A percentile compares a stretch with the other conserved stretches of the same genome.
phyloP scores from a whole-genome alignment of 1,284 basidiomycete genomes.

The Apiotrichum sp. region DNA sequence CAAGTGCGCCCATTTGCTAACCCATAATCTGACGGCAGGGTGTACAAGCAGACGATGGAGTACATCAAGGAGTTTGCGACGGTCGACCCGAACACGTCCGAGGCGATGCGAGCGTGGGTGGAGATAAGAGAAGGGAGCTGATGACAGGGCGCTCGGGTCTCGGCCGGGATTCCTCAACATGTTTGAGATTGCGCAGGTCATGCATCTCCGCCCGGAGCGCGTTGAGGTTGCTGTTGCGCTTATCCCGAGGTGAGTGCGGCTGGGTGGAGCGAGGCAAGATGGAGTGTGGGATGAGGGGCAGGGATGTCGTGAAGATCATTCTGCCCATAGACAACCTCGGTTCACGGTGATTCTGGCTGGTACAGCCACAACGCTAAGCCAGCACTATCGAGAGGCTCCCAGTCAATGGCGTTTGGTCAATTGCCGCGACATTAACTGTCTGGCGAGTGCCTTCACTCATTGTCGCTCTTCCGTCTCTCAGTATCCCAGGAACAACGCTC shows the following conservation, averaged over 20 bases:
- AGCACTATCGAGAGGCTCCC: too few relatives aligned
- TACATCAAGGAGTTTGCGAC: constrained; percentile 40
- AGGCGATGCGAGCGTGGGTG: constrained; percentile 39
- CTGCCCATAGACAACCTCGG: too few relatives aligned
- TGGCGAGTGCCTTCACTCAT: too few relatives aligned
- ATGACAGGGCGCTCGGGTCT: constrained; percentile 24
- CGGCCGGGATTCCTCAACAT: constrained; percentile 38
- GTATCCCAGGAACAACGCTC: not conserved
- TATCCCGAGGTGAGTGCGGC: constrained; percentile 36
- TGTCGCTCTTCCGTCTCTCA: too few relatives aligned
- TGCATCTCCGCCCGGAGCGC: constrained; percentile 37
- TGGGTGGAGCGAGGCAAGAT: too few relatives aligned
- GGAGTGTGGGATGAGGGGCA: too few relatives aligned
- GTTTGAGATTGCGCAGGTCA: constrained; percentile 44
- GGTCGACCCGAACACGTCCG: constrained; percentile 24
- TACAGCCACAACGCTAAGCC: too few relatives aligned
- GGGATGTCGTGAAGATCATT: too few relatives aligned
- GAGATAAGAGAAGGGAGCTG: not conserved
- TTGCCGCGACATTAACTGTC: too few relatives aligned
- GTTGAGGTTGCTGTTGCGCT: constrained; percentile 40
- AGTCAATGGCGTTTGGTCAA: too few relatives aligned
- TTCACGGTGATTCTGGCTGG: too few relatives aligned
- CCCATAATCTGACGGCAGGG: constrained; percentile 16
- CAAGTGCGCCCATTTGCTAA: constrained; percentile 25
- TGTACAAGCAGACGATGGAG: constrained; percentile 36